A percentile compares a stretch with the other conserved stretches of the same genome.
Evolutionary conservation across 2,329 filamentous ascomycete species (phyloP).

Genomic region (Chlorencoelia australis): DNA sequence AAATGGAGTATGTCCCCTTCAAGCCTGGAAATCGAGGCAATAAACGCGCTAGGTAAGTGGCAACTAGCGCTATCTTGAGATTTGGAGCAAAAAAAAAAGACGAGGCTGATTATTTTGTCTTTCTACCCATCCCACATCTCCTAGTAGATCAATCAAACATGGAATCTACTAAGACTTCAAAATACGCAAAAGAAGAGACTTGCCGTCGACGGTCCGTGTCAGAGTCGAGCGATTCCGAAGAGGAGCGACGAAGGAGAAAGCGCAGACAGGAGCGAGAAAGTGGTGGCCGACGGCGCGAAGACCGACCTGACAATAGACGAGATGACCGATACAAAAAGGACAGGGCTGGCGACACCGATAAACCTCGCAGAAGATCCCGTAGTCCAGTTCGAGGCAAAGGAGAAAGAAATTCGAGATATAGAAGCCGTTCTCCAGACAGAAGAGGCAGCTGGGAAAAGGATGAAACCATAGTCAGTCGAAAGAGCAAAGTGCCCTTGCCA

Average conservation of each 20-base stretch:
- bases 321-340: conserved; percentile 10
- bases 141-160: no score
- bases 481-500: conserved; percentile 40
- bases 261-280: conserved; percentile 16
- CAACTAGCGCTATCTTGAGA: no score
- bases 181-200: conserved; percentile 13
- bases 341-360: conserved; percentile 14
- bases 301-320: conserved; percentile 1
- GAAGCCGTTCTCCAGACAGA: conserved; percentile 20
- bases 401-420: conserved; percentile 18
- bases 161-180: conserved; percentile 9
- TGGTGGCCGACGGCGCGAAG: conserved; percentile 5
- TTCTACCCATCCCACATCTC: no score
- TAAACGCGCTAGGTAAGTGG: no score
- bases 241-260: conserved; percentile 20
- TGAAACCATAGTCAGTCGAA: conserved; percentile 15
- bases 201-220: conserved; percentile 17
- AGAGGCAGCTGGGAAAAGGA: conserved; percentile 12
- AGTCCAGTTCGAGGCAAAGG: conserved; percentile 19
- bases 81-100: no score
- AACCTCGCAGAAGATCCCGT: conserved; percentile 22
- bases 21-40: no score
- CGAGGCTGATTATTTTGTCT: no score
- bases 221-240: conserved; percentile 21
- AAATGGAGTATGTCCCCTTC: no score